Evolutionary conservation across 352 stramenopile species (phyloP).

Genomic region (Elongisporangium prolatum): DNA sequence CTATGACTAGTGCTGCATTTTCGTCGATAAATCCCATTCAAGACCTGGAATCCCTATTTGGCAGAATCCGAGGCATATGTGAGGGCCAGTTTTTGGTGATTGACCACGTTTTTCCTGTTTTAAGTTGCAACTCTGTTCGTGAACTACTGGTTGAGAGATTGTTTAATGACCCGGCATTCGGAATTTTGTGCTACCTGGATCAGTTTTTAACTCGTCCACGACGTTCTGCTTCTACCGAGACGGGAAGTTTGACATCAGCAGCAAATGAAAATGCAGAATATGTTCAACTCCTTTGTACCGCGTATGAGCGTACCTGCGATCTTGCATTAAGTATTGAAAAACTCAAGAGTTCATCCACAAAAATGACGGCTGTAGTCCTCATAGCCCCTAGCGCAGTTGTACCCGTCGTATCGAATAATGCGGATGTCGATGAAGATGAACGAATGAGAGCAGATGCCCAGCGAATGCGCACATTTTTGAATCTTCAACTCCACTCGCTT

Average conservation of each 20-base stretch:
- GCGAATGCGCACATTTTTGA: conserved; percentile 67
- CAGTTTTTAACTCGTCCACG: conserved; percentile 34
- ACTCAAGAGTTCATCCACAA: conserved; percentile 11
- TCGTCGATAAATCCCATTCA: conserved; percentile 52
- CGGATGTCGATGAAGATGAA: conserved; percentile 1
- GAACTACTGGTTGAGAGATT: conserved; percentile 67
- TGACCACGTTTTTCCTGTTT: conserved; percentile 45
- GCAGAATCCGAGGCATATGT: conserved; percentile 56
- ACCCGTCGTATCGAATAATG: not conserved
- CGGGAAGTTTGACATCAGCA: conserved; percentile 1
- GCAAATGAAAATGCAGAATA: conserved; percentile 40
- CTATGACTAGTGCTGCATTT: conserved; percentile 10
- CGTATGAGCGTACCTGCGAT: conserved; percentile 60
- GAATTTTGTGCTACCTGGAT: conserved; percentile 72
- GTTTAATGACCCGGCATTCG: conserved; percentile 78
- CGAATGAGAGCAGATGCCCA: conserved; percentile 11
- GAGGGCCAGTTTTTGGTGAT: conserved; percentile 70
- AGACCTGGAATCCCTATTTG: conserved; percentile 56
- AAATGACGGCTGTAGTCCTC: conserved; percentile 2
- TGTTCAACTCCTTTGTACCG: conserved; percentile 47
- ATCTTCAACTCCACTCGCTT: conserved; percentile 71
- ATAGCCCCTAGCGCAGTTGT: conserved; percentile 1
- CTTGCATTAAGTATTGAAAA: conserved; percentile 48
- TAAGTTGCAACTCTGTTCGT: conserved; percentile 34
- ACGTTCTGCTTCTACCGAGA: not conserved